These are phyloP conservation scores for Vicia villosa DNA, from an alignment of 306 rosid genomes.

Conservation along the genomic window DNA sequence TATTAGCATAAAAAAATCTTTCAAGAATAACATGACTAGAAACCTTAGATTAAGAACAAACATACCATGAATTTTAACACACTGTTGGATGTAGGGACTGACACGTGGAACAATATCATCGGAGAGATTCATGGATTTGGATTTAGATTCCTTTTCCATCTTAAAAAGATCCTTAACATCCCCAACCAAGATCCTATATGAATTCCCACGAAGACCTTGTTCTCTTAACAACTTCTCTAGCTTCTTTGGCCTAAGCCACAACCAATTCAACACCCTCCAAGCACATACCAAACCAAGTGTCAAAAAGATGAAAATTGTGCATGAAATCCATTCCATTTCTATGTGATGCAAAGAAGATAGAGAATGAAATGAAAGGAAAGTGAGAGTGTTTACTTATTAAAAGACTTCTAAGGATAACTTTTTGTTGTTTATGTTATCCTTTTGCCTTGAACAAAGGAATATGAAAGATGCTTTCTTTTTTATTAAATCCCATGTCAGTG, in stretches of 20 bases:
- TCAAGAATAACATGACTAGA: no score
- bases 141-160: conserved; percentile 33
- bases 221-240: conserved; percentile 49
- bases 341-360: background rate
- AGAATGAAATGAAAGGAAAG: background rate
- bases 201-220: conserved; percentile 51
- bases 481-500: no score
- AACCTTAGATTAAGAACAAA: no score
- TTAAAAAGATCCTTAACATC: conserved; percentile 1
- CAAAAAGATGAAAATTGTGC: background rate
- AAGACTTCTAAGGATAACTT: no score
- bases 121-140: conserved; percentile 49
- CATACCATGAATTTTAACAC: conserved; percentile 43
- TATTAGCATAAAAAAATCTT: no score
- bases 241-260: conserved; percentile 59
- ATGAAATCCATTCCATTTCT: background rate
- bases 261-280: conserved; percentile 51
- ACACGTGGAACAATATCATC: conserved; percentile 48
- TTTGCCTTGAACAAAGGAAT: no score
- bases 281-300: background rate
- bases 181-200: conserved; percentile 43
- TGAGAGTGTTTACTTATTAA: background rate
- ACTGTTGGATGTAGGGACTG: conserved; percentile 33
- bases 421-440: no score
- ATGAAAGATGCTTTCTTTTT: no score